A percentile compares a stretch with the other conserved stretches of the same genome.
phyloP scores from a whole-genome alignment of 345 rosid species.

The Dimocarpus longan region DNA sequence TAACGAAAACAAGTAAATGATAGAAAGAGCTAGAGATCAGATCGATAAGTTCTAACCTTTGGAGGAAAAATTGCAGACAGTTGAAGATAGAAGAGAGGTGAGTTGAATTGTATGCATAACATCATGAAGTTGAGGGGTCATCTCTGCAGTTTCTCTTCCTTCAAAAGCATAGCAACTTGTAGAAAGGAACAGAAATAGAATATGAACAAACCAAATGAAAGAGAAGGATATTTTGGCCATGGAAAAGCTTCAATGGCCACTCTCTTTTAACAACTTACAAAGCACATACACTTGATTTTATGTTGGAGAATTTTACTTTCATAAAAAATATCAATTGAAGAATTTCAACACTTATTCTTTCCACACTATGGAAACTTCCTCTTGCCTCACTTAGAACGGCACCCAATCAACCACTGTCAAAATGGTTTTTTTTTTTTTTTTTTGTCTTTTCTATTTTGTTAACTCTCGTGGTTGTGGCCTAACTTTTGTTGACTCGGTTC shows the following conservation, averaged over 20 bases:
- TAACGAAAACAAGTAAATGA: not conserved
- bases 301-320: no score
- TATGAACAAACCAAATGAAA: conserved; percentile 19
- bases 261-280: no score
- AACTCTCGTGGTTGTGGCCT: not conserved
- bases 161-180: conserved; percentile 33
- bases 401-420: no score
- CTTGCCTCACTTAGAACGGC: not conserved
- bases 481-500: not conserved
- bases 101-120: conserved; percentile 35
- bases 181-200: conserved; percentile 11
- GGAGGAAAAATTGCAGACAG: conserved; percentile 48
- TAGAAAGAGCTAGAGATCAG: not conserved
- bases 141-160: conserved; percentile 21
- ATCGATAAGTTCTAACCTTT: conserved; percentile 39
- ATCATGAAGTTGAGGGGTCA: conserved; percentile 7
- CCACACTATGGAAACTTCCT: not conserved
- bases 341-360: no score
- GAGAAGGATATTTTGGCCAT: conserved; percentile 15
- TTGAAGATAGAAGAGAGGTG: conserved; percentile 56
- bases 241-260: not conserved
- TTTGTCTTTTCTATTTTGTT: no score
- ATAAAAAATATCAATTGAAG: no score
- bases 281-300: no score
- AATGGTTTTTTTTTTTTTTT: no score